Evolutionary conservation across 148 eudicot species (phyloP).

Genomic region (Cornus kousa): DNA sequence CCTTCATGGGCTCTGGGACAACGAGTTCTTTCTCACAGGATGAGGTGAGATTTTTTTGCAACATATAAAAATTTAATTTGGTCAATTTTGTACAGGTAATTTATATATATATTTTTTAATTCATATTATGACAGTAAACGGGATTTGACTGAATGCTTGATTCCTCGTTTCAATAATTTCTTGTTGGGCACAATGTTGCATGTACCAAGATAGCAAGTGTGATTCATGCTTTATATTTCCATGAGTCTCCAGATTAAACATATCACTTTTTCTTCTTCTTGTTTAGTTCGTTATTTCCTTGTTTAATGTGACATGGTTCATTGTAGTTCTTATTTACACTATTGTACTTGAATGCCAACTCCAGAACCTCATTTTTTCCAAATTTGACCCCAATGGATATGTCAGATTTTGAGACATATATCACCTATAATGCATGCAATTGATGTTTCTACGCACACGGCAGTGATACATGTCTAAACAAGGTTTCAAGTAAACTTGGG

Average conservation of each 20-base stretch:
- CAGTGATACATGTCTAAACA: background rate
- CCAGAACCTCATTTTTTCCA: background rate
- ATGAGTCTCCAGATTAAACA: background rate
- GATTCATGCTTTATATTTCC: background rate
- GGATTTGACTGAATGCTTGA: background rate
- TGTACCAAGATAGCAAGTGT: background rate
- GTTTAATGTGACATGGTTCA: background rate
- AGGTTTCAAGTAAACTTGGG: background rate
- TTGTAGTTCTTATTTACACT: background rate
- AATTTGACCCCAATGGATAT: background rate
- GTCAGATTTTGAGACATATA: background rate
- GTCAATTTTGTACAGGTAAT: background rate
- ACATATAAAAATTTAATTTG: background rate
- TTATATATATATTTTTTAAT: no score
- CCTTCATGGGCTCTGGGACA: conserved; percentile 28
- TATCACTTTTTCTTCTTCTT: background rate
- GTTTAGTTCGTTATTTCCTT: background rate
- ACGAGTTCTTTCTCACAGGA: conserved; percentile 26
- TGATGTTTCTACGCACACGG: background rate
- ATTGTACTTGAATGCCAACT: background rate
- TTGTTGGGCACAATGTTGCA: background rate
- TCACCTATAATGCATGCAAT: background rate
- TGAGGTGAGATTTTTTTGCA: conserved; percentile 25
- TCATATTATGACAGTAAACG: background rate
- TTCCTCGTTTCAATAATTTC: background rate